A percentile compares a stretch with the other conserved stretches of the same genome.
phyloP scores from a whole-genome alignment of 2,329 filamentous ascomycete genomes.

The Stylonectria norvegica region DNA sequence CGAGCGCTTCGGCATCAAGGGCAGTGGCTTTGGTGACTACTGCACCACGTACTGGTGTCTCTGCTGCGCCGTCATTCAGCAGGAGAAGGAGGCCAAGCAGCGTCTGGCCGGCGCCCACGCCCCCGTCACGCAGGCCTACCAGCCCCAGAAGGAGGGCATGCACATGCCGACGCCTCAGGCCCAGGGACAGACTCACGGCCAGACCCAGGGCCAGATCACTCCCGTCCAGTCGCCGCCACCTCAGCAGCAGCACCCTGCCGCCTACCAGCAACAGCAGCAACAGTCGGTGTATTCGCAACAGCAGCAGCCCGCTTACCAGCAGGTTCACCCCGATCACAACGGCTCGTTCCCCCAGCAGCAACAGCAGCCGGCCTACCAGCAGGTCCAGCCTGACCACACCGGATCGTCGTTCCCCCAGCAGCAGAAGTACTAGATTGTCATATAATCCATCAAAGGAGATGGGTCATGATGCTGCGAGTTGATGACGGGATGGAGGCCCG shows the following conservation, averaged over 20 bases:
- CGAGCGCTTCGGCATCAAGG: slow-evolving; percentile 51
- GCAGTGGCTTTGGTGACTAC: slow-evolving; percentile 47
- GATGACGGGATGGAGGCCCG: not conserved
- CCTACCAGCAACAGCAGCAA: slow-evolving; percentile 5
- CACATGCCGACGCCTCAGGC: slow-evolving; percentile 25
- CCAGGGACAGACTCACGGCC: slow-evolving; percentile 3
- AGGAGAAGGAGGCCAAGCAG: slow-evolving; percentile 51
- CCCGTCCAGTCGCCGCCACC: slow-evolving; percentile 4
- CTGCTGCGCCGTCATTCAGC: slow-evolving; percentile 56
- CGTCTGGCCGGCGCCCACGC: slow-evolving; percentile 23
- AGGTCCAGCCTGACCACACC: too few relatives aligned
- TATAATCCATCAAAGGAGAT: not conserved
- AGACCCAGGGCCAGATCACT: too few relatives aligned
- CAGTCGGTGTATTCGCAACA: slow-evolving; percentile 10
- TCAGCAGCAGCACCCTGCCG: slow-evolving; percentile 5
- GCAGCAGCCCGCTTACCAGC: slow-evolving; percentile 13
- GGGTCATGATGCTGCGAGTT: not conserved
- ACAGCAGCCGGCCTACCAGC: slow-evolving; percentile 8
- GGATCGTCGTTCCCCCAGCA: too few relatives aligned
- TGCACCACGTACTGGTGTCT: slow-evolving; percentile 52
- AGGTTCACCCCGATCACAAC: slow-evolving; percentile 16
- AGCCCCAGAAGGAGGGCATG: slow-evolving; percentile 38
- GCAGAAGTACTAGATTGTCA: slow-evolving; percentile 15
- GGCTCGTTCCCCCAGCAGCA: slow-evolving; percentile 23
- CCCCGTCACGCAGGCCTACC: slow-evolving; percentile 35